Conservation (phyloP, 2,329 filamentous ascomycete genomes). For the Neopestalotiopsis clavispora region DNA sequence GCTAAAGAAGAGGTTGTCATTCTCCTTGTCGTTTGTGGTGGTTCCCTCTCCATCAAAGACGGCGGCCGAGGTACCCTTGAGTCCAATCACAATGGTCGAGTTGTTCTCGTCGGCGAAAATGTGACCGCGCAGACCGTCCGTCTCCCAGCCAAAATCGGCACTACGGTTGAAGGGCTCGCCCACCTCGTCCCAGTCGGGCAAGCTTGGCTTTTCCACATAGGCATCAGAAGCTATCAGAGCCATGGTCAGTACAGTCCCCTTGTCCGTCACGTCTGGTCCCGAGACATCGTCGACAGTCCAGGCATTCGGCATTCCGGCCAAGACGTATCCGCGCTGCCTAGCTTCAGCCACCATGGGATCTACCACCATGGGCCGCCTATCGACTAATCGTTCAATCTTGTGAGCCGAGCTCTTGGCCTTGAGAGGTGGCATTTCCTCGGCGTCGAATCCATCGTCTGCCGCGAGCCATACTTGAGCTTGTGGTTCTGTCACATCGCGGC, state of each 20-base stretch:
- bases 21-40: slow-evolving; percentile 95
- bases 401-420: slow-evolving; percentile 67
- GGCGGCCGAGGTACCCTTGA: slow-evolving; percentile 90
- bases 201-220: slow-evolving; percentile 75
- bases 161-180: slow-evolving; percentile 82
- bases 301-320: slow-evolving; percentile 71
- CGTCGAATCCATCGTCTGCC: slow-evolving; percentile 60
- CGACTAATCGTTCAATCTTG: slow-evolving; percentile 80
- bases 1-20: slow-evolving; percentile 97
- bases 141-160: slow-evolving; percentile 90
- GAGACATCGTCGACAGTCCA: slow-evolving; percentile 84
- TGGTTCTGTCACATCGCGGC: slow-evolving; percentile 68
- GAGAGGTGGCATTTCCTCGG: slow-evolving; percentile 58
- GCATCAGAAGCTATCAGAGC: slow-evolving; percentile 90
- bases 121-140: slow-evolving; percentile 87
- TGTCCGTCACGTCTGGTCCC: slow-evolving; percentile 84
- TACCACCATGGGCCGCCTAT: slow-evolving; percentile 77
- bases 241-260: slow-evolving; percentile 80
- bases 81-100: slow-evolving; percentile 84
- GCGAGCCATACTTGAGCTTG: slow-evolving; percentile 67
- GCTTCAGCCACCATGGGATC: slow-evolving; percentile 79
- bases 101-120: slow-evolving; percentile 89
- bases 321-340: slow-evolving; percentile 69
- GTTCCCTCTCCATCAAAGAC: slow-evolving; percentile 97
- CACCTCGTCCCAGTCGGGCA: slow-evolving; percentile 84